Evolutionary conservation across 2,329 filamentous ascomycete species (phyloP), one percentile per base, ranked within the genome.

Genomic region (Alternaria brassicicola): DNA sequence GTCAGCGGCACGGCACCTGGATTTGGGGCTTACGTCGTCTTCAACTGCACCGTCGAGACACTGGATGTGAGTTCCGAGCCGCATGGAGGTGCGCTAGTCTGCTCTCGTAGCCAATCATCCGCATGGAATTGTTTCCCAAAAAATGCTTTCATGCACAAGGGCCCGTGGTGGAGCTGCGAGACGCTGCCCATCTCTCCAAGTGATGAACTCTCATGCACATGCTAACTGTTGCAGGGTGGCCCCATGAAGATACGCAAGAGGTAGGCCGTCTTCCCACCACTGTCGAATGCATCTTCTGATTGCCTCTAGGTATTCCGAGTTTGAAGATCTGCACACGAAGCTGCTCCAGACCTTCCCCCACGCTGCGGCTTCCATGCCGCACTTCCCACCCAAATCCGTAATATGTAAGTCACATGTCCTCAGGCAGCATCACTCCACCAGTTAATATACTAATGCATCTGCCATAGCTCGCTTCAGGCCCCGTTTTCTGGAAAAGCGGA

Each of bases 11-110:
- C 80, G 50, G 80, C 78, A 39, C 79, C 83, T 4, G 84, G 84
- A 6, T 79, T 88, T 46, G 94, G 94, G n/a, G 91, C 93, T 2
- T 99, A 98, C 79, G 92, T 97, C 1, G 93, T 97, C 7, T 99
- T 92, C 91, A 95, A 92, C 73, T 93, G 95, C 70, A 87, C 85
- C 46, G 91, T 99, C 42, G 88, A 95, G 76, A 97, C 93, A 3
- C 80, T 98, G 49, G 89, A 88, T 77, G 92, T 93, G 75, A 76
- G 87, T 84, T 55, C 61, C 55, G 57, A 48, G 59, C 62, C 59
- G 61, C 63, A 67, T 52, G 43, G 30, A 59, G 52, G 56, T 63
- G 46, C 55, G 59, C 59, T 55, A 55, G 59, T 28, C 57, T 43
- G 61, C 46, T 43, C 43, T 55, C 52, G 59, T 51, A 63, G 45